Evolutionary conservation across 306 rosid genomes (phyloP).

Genomic region (Trifolium fragiferum): DNA sequence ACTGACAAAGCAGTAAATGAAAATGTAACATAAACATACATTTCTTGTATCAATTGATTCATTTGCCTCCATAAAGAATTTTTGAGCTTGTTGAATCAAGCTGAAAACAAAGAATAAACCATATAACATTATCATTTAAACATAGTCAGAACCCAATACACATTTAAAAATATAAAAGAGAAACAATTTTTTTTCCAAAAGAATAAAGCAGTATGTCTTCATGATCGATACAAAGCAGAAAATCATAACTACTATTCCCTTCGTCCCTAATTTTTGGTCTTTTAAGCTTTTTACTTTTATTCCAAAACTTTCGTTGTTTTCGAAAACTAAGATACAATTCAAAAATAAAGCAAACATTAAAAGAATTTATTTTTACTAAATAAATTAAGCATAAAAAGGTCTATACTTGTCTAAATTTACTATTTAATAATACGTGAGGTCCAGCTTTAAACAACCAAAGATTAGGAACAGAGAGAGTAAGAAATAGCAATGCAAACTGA

Average conservation of each 20-base stretch:
- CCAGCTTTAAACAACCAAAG: neutral
- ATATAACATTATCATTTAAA: slow-evolving; percentile 37
- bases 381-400: neutral
- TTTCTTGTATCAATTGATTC: slow-evolving; percentile 81
- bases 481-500: slow-evolving; percentile 28
- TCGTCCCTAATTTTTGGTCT: neutral
- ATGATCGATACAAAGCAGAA: slow-evolving; percentile 19
- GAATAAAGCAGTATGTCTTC: neutral
- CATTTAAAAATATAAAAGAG: slow-evolving; percentile 8
- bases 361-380: neutral
- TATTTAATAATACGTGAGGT: neutral
- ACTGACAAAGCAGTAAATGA: slow-evolving; percentile 32
- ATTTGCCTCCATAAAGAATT: slow-evolving; percentile 70
- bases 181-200: neutral
- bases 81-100: slow-evolving; percentile 90
- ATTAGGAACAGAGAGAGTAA: neutral
- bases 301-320: neutral
- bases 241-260: neutral
- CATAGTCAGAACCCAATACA: slow-evolving; percentile 32
- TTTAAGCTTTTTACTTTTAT: neutral
- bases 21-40: slow-evolving; percentile 65
- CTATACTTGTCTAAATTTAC: neutral
- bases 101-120: slow-evolving; percentile 60
- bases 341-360: neutral
- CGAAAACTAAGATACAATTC: neutral